A percentile compares a stretch with the other conserved stretches of the same genome.
Evolutionary conservation across 176 grass and related monocot species (phyloP).

Genomic region (Oropetium thomaeum): DNA sequence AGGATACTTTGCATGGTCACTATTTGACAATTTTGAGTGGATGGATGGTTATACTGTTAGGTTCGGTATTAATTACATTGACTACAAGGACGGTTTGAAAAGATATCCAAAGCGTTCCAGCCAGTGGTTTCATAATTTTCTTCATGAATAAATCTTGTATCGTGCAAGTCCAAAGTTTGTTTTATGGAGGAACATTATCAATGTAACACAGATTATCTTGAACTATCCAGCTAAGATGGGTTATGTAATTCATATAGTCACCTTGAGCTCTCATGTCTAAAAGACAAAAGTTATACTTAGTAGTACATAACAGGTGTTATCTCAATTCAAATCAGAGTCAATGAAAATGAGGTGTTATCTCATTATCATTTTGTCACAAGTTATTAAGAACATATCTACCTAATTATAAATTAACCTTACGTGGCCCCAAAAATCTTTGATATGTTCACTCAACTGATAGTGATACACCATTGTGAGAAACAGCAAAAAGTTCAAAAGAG

Average conservation of each 20-base stretch:
- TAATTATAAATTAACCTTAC: not conserved
- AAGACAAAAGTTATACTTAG: constrained; percentile 1
- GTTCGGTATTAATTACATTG: constrained; percentile 67
- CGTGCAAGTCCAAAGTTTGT: not conserved
- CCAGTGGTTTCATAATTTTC: constrained; percentile 66
- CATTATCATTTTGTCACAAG: not conserved
- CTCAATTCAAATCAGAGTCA: not conserved
- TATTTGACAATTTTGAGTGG: constrained; percentile 94
- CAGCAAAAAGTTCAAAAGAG: not conserved
- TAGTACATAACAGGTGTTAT: not conserved
- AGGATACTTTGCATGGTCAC: constrained; percentile 86
- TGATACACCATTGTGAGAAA: not conserved
- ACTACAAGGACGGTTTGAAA: constrained; percentile 70
- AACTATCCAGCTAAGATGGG: not conserved
- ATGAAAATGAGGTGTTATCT: not conserved
- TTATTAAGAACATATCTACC: not conserved
- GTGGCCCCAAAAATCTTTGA: not conserved
- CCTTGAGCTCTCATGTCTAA: not conserved
- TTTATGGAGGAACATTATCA: constrained; percentile 2
- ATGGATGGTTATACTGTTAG: constrained; percentile 75
- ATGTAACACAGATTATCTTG: not conserved
- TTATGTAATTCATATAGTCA: not conserved
- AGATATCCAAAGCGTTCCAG: constrained; percentile 76
- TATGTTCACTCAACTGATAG: not conserved
- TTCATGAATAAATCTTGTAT: constrained; percentile 30